These are phyloP conservation scores for Tardiomyces depauwii DNA, from an alignment of 1,139 yeast species.

Conservation along the genomic window DNA sequence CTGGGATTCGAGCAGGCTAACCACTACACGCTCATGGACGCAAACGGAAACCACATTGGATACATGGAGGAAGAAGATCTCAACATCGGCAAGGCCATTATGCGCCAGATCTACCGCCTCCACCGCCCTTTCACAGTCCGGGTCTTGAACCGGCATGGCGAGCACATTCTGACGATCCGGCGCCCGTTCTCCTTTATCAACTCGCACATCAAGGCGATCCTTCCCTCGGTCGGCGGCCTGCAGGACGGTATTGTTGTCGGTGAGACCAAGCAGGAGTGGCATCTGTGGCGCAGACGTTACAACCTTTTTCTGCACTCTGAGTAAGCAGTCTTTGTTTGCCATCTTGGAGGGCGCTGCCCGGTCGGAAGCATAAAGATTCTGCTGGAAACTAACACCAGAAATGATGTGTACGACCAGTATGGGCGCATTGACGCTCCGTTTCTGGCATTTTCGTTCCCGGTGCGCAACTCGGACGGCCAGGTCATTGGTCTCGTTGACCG, in stretches of 20 bases:
- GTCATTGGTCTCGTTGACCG: slow-evolving; percentile 74
- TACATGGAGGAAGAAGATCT: slow-evolving; percentile 71
- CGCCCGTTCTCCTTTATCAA: slow-evolving; percentile 84
- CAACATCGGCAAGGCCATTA: slow-evolving; percentile 54
- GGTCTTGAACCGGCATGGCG: slow-evolving; percentile 62
- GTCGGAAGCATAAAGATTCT: background rate
- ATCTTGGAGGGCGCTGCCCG: background rate
- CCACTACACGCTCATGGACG: slow-evolving; percentile 58
- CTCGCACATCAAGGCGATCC: slow-evolving; percentile 65
- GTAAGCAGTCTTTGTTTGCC: background rate
- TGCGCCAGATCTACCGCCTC: slow-evolving; percentile 70
- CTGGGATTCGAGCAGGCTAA: slow-evolving; percentile 91
- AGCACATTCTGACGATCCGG: slow-evolving; percentile 46
- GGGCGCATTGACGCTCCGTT: slow-evolving; percentile 84
- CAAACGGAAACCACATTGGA: slow-evolving; percentile 65
- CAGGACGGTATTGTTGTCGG: slow-evolving; percentile 47
- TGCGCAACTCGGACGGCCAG: slow-evolving; percentile 43
- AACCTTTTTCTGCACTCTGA: slow-evolving; percentile 44
- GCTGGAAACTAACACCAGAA: slow-evolving; percentile 3
- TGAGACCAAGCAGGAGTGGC: slow-evolving; percentile 89
- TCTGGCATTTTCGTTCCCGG: slow-evolving; percentile 77
- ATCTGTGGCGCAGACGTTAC: slow-evolving; percentile 80
- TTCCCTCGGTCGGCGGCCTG: slow-evolving; percentile 33
- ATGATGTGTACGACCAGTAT: slow-evolving; percentile 50
- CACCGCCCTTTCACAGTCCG: slow-evolving; percentile 84